phyloP scores from a whole-genome alignment of 257 asterid genomes.

The Nicotiana noctiflora region DNA sequence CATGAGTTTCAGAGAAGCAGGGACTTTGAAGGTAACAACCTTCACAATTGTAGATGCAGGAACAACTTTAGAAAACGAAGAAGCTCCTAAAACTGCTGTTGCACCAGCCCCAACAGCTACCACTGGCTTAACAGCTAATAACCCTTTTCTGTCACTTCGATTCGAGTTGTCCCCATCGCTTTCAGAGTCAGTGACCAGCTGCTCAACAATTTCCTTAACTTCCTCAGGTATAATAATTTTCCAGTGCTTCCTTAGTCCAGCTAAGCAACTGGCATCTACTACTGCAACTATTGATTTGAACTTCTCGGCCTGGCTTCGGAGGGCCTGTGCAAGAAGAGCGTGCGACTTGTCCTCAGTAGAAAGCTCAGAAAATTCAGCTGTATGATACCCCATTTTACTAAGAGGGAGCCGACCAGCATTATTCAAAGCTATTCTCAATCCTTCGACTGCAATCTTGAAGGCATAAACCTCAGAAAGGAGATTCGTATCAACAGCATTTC shows the following conservation, averaged over 20 bases:
- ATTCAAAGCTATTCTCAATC: slow-evolving; percentile 71
- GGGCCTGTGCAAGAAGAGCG: slow-evolving; percentile 76
- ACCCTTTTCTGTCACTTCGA: slow-evolving; percentile 32
- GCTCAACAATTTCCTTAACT: slow-evolving; percentile 54
- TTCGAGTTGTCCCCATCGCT: slow-evolving; percentile 26
- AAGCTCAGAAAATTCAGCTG: slow-evolving; percentile 48
- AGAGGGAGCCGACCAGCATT: slow-evolving; percentile 56
- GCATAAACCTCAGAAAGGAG: slow-evolving; percentile 66
- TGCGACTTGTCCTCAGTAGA: slow-evolving; percentile 66
- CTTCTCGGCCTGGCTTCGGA: slow-evolving; percentile 59
- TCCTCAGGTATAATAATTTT: slow-evolving; percentile 51
- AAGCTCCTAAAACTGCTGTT: slow-evolving; percentile 73
- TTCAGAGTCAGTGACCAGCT: slow-evolving; percentile 38
- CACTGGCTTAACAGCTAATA: slow-evolving; percentile 59
- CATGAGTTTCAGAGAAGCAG: slow-evolving; percentile 58
- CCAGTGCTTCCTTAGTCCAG: slow-evolving; percentile 86
- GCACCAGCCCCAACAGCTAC: slow-evolving; percentile 97
- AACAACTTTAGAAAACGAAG: slow-evolving; percentile 71
- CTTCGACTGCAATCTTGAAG: slow-evolving; percentile 82
- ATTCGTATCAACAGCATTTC: slow-evolving; percentile 46
- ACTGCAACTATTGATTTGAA: slow-evolving; percentile 70
- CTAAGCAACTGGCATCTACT: slow-evolving; percentile 70
- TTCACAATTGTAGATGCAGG: slow-evolving; percentile 67
- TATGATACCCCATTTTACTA: slow-evolving; percentile 17
- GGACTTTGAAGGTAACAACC: slow-evolving; percentile 54